Evolutionary conservation across 352 stramenopile genomes (phyloP).

Genomic region (Pythium plurisporium): DNA sequence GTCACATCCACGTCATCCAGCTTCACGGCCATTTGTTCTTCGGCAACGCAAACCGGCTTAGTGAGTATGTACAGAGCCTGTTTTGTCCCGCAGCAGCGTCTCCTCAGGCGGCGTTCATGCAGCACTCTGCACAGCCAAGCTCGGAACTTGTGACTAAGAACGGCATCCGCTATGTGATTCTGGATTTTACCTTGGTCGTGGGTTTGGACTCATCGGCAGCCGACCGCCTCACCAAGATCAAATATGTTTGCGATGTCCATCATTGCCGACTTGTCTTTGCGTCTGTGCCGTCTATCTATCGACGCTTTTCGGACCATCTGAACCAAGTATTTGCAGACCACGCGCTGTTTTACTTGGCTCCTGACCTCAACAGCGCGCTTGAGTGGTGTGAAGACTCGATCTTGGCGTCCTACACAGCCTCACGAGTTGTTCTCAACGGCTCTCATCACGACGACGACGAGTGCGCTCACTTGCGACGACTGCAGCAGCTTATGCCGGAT

Average conservation of each 20-base stretch:
- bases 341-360: slow-evolving; percentile 44
- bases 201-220: slow-evolving; percentile 87
- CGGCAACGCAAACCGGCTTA: slow-evolving; percentile 89
- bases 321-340: slow-evolving; percentile 49
- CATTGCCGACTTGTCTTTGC: slow-evolving; percentile 66
- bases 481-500: slow-evolving; percentile 67
- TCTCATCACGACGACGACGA: slow-evolving; percentile 41
- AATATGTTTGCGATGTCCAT: slow-evolving; percentile 66
- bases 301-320: slow-evolving; percentile 55
- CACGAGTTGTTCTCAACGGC: slow-evolving; percentile 11
- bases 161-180: slow-evolving; percentile 60
- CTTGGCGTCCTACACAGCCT: slow-evolving; percentile 31
- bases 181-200: slow-evolving; percentile 92
- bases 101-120: background rate
- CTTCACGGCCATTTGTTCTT: slow-evolving; percentile 86
- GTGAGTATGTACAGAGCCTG: slow-evolving; percentile 78
- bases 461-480: slow-evolving; percentile 40
- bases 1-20: slow-evolving; percentile 79
- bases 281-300: slow-evolving; percentile 54
- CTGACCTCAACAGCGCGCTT: slow-evolving; percentile 60
- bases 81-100: slow-evolving; percentile 29
- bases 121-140: background rate
- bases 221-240: slow-evolving; percentile 74
- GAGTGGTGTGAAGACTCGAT: slow-evolving; percentile 74
- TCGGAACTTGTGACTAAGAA: background rate